These are phyloP conservation scores for Phytophthora pluvialis DNA, from an alignment of 352 stramenopile genomes.

Conservation along the genomic window DNA sequence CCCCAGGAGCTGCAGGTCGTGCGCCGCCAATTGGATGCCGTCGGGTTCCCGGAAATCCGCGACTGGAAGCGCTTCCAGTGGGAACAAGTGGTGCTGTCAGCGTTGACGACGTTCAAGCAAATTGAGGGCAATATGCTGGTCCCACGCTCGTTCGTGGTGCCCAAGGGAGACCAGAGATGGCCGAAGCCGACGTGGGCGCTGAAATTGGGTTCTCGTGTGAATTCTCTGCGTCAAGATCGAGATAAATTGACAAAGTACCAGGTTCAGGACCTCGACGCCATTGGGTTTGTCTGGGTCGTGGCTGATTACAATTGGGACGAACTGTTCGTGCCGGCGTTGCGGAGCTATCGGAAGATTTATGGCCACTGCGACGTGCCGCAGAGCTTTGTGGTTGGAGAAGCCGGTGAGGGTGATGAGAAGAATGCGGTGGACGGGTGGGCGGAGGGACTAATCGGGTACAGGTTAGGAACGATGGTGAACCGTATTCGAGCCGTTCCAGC, in stretches of 20 bases:
- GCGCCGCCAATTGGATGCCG: constrained; percentile 32
- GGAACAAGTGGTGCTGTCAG: constrained; percentile 35
- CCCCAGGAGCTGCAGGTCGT: constrained; percentile 4
- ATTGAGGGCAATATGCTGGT: constrained; percentile 46
- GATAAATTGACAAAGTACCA: constrained; percentile 35
- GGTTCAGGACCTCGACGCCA: constrained; percentile 36
- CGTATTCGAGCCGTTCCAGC: constrained; percentile 40
- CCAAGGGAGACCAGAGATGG: constrained; percentile 35
- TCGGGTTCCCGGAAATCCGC: constrained; percentile 38
- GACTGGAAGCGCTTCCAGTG: constrained; percentile 60
- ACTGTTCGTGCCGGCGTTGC: constrained; percentile 48
- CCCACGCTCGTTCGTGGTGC: constrained; percentile 47
- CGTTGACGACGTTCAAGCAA: constrained; percentile 41
- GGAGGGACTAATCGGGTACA: constrained; percentile 39
- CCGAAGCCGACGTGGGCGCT: constrained; percentile 43
- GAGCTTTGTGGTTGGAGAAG: constrained; percentile 41
- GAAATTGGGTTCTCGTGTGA: constrained; percentile 46
- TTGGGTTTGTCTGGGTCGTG: constrained; percentile 54
- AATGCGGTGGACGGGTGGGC: constrained; percentile 31
- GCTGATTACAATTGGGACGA: constrained; percentile 44
- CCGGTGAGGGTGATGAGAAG: constrained; percentile 8
- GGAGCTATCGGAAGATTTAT: constrained; percentile 41
- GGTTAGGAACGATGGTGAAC: constrained; percentile 58
- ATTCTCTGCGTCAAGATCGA: constrained; percentile 38
- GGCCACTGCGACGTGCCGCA: constrained; percentile 51